phyloP scores from a whole-genome alignment of 441 rosid species.

The Mallotus repandus region DNA sequence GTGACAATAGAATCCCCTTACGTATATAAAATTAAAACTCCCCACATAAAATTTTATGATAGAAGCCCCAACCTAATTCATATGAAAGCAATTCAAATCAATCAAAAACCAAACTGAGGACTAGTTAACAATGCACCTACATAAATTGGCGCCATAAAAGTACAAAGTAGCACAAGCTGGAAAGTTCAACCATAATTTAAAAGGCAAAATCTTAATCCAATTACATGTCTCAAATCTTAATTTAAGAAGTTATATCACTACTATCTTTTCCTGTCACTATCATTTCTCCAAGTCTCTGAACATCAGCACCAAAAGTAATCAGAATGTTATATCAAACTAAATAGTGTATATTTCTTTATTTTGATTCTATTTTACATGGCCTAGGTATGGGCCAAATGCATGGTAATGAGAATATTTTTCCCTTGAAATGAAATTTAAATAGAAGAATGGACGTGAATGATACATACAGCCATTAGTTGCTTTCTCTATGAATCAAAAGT shows the following conservation, averaged over 20 bases:
- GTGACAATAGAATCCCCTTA: too few relatives aligned
- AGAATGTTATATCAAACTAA: neutral
- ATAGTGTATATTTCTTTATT: neutral
- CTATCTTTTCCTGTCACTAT: too few relatives aligned
- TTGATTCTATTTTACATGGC: too few relatives aligned
- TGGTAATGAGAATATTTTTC: neutral
- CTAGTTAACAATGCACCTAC: neutral
- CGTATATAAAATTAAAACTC: too few relatives aligned
- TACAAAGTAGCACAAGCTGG: slow-evolving; percentile 7
- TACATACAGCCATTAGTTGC: slow-evolving; percentile 87
- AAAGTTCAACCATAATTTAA: slow-evolving; percentile 1
- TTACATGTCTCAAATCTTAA: too few relatives aligned
- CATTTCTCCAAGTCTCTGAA: too few relatives aligned
- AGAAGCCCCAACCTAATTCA: too few relatives aligned
- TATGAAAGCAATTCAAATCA: slow-evolving; percentile 20
- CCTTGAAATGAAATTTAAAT: neutral
- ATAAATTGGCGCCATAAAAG: slow-evolving; percentile 9
- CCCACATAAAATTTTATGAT: too few relatives aligned
- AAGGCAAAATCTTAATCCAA: neutral
- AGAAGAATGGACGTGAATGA: slow-evolving; percentile 2
- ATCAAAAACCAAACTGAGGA: slow-evolving; percentile 9
- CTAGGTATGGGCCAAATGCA: slow-evolving; percentile 1
- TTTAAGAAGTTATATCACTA: too few relatives aligned
- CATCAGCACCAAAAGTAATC: neutral
- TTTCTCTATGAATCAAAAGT: slow-evolving; percentile 79